Conservation (phyloP, 2,329 filamentous ascomycete genomes). For the Cryphonectria carpinicola region DNA sequence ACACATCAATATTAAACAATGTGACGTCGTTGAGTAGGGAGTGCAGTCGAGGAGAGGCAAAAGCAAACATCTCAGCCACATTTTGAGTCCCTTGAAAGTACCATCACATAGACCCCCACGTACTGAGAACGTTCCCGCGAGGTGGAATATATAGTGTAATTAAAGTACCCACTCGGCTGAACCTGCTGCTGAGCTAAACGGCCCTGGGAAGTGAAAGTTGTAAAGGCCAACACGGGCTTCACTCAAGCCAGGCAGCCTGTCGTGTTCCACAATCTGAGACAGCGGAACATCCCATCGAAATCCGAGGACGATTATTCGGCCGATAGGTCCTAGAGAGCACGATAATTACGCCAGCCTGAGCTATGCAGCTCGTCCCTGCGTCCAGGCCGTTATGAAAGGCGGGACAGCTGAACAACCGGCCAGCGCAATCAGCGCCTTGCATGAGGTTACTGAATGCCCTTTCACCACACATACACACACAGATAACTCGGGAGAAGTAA, state of each 20-base stretch:
- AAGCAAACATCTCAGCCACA: neutral
- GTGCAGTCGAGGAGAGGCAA: neutral
- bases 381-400: neutral
- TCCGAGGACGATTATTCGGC: neutral
- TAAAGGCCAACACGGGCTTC: neutral
- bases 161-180: neutral
- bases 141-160: neutral
- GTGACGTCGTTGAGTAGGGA: neutral
- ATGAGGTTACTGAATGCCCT: neutral
- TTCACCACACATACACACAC: neutral
- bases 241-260: neutral
- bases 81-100: neutral
- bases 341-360: neutral
- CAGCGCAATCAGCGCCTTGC: slow-evolving; percentile 1
- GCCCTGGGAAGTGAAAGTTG: neutral
- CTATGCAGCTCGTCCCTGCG: neutral
- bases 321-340: neutral
- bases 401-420: neutral
- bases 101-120: neutral
- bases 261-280: slow-evolving; percentile 9
- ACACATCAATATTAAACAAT: neutral
- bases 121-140: neutral
- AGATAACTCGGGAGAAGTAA: neutral
- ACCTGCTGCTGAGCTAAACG: neutral
- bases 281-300: neutral